Conservation (phyloP, 2,329 filamentous ascomycete species). For the Fusarium tricinctum region DNA sequence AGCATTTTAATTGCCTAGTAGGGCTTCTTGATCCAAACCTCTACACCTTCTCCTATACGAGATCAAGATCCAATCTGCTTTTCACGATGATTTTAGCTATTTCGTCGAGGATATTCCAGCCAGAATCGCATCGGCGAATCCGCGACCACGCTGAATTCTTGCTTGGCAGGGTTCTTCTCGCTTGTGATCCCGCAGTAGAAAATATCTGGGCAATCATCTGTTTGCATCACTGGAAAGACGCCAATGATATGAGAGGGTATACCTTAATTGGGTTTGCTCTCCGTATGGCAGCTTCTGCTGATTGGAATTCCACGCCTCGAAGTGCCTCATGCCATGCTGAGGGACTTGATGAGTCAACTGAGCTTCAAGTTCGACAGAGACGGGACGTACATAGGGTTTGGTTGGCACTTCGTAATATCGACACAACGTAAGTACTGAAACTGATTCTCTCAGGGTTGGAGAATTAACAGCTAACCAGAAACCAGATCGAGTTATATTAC, state of each 20-base stretch:
- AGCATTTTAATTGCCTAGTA: constrained; percentile 2
- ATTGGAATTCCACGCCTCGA: not conserved
- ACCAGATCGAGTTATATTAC: not conserved
- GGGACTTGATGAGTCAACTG: fast-evolving
- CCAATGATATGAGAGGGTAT: not conserved
- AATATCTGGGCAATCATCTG: constrained; percentile 14
- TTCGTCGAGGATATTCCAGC: constrained; percentile 2
- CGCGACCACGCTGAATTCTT: not conserved
- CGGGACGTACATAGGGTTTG: not conserved
- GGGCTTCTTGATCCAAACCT: not conserved
- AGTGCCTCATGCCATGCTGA: fast-evolving
- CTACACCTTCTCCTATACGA: constrained; percentile 6
- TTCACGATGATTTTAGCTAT: constrained; percentile 1
- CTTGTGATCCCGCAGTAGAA: not conserved
- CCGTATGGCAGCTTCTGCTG: not conserved
- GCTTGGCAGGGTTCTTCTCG: not conserved
- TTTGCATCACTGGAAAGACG: constrained; percentile 11
- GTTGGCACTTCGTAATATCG: fast-evolving
- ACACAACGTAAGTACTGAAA: not conserved
- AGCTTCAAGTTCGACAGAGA: not conserved
- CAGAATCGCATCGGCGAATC: not conserved
- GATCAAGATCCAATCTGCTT: not conserved
- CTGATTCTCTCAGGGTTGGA: fast-evolving
- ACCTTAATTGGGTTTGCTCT: constrained; percentile 1
- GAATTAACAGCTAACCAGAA: not conserved